Conservation (phyloP, 306 rosid species). For the Potentilla sterilis region DNA sequence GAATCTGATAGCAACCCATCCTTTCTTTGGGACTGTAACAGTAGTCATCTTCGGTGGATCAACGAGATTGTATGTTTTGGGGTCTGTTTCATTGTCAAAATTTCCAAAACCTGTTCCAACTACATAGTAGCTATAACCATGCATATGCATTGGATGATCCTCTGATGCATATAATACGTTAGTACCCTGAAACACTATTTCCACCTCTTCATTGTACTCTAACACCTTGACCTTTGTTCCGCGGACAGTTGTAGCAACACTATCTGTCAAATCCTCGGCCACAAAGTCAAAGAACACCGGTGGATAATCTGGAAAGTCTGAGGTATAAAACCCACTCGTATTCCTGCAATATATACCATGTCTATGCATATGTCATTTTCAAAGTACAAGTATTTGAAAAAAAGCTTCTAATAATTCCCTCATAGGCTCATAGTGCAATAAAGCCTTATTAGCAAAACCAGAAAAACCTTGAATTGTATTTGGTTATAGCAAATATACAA, state of each 20-base stretch:
- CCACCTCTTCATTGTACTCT: conserved; percentile 33
- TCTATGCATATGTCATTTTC: background rate
- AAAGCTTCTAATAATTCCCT: background rate
- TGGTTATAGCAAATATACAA: too few species aligned
- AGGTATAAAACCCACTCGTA: conserved; percentile 11
- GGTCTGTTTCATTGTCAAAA: conserved; percentile 11
- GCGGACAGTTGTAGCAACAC: background rate
- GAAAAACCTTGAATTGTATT: background rate
- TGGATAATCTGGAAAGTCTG: conserved; percentile 40
- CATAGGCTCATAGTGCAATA: background rate
- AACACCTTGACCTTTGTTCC: conserved; percentile 46
- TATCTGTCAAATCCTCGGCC: conserved; percentile 1
- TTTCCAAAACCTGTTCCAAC: conserved; percentile 31
- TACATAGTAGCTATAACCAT: conserved; percentile 28
- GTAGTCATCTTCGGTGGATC: conserved; percentile 29
- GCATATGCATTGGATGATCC: conserved; percentile 30
- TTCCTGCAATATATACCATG: conserved; percentile 9
- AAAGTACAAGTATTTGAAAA: too few species aligned
- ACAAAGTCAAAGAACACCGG: conserved; percentile 37
- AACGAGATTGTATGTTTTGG: conserved; percentile 16
- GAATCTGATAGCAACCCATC: conserved; percentile 27
- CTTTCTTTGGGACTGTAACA: conserved; percentile 9
- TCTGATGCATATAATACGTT: conserved; percentile 21
- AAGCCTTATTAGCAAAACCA: background rate
- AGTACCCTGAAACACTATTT: conserved; percentile 48